phyloP scores from a whole-genome alignment of 108 stramenopile species.

The Nannochloropsis gaditana region DNA sequence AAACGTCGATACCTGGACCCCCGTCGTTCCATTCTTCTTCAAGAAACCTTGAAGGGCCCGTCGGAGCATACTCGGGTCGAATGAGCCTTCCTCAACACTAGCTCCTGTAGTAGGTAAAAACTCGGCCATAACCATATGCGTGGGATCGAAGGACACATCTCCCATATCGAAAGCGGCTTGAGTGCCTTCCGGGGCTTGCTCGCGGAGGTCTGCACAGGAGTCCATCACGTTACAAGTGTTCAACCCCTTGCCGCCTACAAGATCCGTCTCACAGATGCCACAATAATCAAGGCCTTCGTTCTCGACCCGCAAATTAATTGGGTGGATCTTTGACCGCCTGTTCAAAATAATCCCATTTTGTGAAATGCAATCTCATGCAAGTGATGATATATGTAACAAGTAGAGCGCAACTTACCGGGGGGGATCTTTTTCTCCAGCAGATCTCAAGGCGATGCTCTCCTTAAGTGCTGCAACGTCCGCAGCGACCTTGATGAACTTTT shows the following conservation, averaged over 20 bases:
- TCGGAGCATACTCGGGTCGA: not conserved
- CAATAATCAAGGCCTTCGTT: constrained; percentile 9
- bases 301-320: not conserved
- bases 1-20: not conserved
- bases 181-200: not conserved
- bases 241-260: not conserved
- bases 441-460: not conserved
- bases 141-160: not conserved
- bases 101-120: not conserved
- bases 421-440: too few relatives aligned
- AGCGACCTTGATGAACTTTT: not conserved
- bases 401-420: too few relatives aligned
- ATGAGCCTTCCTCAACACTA: not conserved
- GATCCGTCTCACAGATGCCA: not conserved
- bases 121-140: not conserved
- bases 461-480: constrained; percentile 7
- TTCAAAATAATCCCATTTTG: not conserved
- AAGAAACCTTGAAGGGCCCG: not conserved
- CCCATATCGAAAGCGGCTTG: not conserved
- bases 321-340: not conserved
- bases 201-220: not conserved
- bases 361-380: not conserved
- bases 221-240: constrained; percentile 4
- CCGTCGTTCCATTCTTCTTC: not conserved
- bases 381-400: not conserved